Evolutionary conservation across 2,329 filamentous ascomycete genomes (phyloP), one percentile per base, ranked within the genome.

Genomic region (Alternaria incomplexa): DNA sequence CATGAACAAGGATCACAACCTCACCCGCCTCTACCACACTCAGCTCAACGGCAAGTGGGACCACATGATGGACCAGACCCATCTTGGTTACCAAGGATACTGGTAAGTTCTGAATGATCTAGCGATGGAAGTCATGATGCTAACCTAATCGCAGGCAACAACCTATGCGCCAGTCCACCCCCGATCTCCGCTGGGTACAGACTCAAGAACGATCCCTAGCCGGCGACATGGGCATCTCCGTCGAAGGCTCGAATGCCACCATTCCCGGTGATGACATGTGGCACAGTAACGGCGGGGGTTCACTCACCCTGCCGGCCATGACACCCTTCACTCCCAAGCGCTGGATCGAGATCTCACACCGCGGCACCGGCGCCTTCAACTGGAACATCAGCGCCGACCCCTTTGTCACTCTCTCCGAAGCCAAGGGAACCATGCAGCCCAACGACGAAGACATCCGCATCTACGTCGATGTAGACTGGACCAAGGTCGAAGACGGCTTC

Each of bases 161-260:
- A 74, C 89, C 90, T 1, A 91, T 91, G 90, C 83, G 89, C 32
- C 90, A 92, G 72, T 85, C 85, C 0, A 84, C 90, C 1, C 89
- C 90, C 0, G 84, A 86, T 8, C 82, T 91, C 65, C 80, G 84
- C 6, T 89, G 87, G 66, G 86, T 90, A 1, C 87, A 90, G 73
- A 83, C 82, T 3, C 79, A 83, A 2, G 87, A 90, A 56, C 83
- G 84, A 12, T 85, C 86, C 6, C 80, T 91, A 6, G 85, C 87
- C 0, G 90, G 90, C 8, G 84, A 89, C 57, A 81, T 92, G 58
- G 88, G 89, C 22, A 81, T 93, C 47, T 82, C 86, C 1, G 83
- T 91, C 2, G 89, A 92, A 73, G 89, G 87, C 1, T 86, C 84
- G 63, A 91, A 91, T 65, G 90, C 88, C 1, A 88, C 87, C 0